Conservation (phyloP, 1,284 basidiomycete species). For the Papiliotrema laurentii region DNA sequence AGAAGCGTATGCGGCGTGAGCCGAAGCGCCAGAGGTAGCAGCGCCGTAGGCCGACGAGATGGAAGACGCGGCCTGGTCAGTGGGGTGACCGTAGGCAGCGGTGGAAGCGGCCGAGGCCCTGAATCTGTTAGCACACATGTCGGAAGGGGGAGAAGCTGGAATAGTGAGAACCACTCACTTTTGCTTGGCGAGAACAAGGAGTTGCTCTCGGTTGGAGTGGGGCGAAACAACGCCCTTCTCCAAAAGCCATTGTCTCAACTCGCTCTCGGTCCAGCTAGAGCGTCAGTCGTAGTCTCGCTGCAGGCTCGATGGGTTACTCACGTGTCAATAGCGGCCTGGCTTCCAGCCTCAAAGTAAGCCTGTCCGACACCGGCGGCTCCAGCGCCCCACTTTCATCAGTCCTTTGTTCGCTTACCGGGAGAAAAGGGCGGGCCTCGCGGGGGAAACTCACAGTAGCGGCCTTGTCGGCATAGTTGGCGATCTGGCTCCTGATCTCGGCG, state of each 20-base stretch:
- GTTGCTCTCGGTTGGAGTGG: constrained; percentile 69
- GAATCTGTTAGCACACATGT: constrained; percentile 12
- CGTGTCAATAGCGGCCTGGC: constrained; percentile 49
- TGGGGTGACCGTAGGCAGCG: constrained; percentile 54
- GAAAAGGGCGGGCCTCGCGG: too few species aligned
- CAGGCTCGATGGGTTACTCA: constrained; percentile 18
- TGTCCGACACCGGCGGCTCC: constrained; percentile 64
- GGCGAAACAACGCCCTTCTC: constrained; percentile 80
- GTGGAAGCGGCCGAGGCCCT: constrained; percentile 52
- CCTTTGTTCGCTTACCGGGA: constrained; percentile 10
- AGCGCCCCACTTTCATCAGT: constrained; percentile 51
- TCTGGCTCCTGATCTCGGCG: constrained; percentile 50
- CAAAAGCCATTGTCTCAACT: constrained; percentile 74
- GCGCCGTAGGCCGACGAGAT: constrained; percentile 54
- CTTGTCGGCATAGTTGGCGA: constrained; percentile 54
- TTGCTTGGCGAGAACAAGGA: constrained; percentile 69
- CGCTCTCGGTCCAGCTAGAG: constrained; percentile 76
- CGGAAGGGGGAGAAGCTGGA: background rate
- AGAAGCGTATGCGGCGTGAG: constrained; percentile 50
- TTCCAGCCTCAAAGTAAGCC: constrained; percentile 57
- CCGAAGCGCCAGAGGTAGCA: constrained; percentile 29
- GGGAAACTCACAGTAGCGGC: constrained; percentile 42
- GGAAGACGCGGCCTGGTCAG: constrained; percentile 46
- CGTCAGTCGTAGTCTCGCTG: constrained; percentile 7
- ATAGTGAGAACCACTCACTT: constrained; percentile 44